Evolutionary conservation across 1,284 basidiomycete species (phyloP).

Genomic region (Schizopora paradoxa): DNA sequence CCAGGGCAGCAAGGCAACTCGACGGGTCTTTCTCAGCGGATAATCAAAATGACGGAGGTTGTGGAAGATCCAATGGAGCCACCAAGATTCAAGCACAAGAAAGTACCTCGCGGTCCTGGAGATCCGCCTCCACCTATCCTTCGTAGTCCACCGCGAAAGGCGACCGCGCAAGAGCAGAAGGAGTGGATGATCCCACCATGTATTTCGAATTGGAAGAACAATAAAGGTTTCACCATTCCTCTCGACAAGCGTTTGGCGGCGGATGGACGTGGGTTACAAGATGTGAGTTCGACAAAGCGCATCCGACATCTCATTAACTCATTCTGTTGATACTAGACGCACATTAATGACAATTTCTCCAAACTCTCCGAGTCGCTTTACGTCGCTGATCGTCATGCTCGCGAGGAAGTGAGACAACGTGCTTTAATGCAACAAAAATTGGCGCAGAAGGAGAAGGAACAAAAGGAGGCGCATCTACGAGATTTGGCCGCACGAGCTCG

Average conservation of each 20-base stretch:
- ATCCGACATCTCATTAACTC: slow-evolving; percentile 6
- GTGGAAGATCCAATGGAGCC: slow-evolving; percentile 98
- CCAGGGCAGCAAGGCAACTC: slow-evolving; percentile 79
- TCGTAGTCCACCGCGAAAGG: slow-evolving; percentile 92
- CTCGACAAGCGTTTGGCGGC: slow-evolving; percentile 97
- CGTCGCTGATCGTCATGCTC: slow-evolving; percentile 95
- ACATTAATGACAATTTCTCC: slow-evolving; percentile 99
- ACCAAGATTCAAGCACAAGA: slow-evolving; percentile 96
- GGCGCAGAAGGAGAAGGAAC: slow-evolving; percentile 95
- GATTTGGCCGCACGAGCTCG: slow-evolving; percentile 91
- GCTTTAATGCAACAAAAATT: slow-evolving; percentile 97
- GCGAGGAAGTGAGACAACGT: slow-evolving; percentile 96
- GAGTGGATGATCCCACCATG: slow-evolving; percentile 99
- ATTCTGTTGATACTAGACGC: slow-evolving; percentile 49
- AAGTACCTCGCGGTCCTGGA: slow-evolving; percentile 92
- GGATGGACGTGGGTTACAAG: slow-evolving; percentile 94
- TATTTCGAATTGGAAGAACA: slow-evolving; percentile 99
- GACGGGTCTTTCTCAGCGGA: slow-evolving; percentile 80
- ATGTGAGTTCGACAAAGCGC: slow-evolving; percentile 54
- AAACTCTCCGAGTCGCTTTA: slow-evolving; percentile 97
- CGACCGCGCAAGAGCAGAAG: slow-evolving; percentile 95
- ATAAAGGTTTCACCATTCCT: slow-evolving; percentile 99
- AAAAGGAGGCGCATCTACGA: slow-evolving; percentile 94
- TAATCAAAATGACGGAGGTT: slow-evolving; percentile 98
- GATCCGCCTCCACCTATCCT: slow-evolving; percentile 97